Percentiles rank a stretch among this genome's conserved stretches.
Conservation (phyloP, 2,329 filamentous ascomycete species). For the Aspergillus jensenii region DNA sequence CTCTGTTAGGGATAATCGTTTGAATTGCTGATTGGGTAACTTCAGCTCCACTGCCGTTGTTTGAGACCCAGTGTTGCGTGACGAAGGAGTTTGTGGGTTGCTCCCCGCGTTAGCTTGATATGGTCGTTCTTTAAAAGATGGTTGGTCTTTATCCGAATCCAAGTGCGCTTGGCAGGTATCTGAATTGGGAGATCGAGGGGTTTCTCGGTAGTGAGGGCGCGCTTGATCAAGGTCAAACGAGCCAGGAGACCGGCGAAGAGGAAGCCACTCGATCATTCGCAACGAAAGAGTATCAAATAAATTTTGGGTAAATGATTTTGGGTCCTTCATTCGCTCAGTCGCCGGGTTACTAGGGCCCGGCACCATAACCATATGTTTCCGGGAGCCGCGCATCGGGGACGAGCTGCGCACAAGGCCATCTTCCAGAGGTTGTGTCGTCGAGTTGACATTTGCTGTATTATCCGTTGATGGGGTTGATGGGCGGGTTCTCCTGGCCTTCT, state of each 20-base stretch:
- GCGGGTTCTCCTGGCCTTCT: neutral
- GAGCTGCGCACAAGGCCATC: neutral
- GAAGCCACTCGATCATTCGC: constrained; percentile 48
- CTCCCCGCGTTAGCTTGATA: constrained; percentile 8
- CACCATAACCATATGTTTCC: constrained; percentile 12
- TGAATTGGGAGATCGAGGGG: constrained; percentile 14
- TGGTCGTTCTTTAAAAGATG: constrained; percentile 10
- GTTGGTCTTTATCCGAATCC: constrained; percentile 10
- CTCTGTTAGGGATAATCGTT: constrained; percentile 40
- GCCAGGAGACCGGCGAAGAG: constrained; percentile 35
- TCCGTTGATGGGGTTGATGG: neutral
- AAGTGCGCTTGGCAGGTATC: constrained; percentile 9
- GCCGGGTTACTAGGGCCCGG: constrained; percentile 20
- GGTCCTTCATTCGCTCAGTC: constrained; percentile 50
- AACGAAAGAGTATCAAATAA: constrained; percentile 51
- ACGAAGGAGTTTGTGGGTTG: constrained; percentile 31
- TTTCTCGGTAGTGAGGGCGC: constrained; percentile 1
- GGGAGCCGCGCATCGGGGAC: neutral
- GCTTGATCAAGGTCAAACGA: constrained; percentile 18
- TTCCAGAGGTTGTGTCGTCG: neutral
- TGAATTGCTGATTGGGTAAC: constrained; percentile 39
- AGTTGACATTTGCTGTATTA: neutral
- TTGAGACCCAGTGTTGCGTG: constrained; percentile 23
- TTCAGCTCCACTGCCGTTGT: constrained; percentile 39
- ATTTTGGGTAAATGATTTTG: constrained; percentile 62